Evolutionary conservation across 495 filamentous ascomycete species (phyloP).

Genomic region (Cryomyces minteri): DNA sequence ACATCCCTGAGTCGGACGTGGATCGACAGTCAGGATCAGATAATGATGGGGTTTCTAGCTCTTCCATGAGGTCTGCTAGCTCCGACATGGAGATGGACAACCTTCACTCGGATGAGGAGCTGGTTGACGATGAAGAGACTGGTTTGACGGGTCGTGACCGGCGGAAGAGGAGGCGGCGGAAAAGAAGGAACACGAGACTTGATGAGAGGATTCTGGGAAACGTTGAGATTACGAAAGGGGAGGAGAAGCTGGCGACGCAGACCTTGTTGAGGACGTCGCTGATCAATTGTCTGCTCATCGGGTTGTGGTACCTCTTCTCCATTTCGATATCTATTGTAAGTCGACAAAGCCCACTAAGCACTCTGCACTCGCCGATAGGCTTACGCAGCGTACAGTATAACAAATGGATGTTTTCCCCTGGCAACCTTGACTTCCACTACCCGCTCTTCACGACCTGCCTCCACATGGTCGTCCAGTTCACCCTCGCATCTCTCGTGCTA

Average conservation of each 20-base stretch:
- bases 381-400: constrained; percentile 50
- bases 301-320: constrained; percentile 76
- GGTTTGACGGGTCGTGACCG: constrained; percentile 59
- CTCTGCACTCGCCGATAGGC: not conserved
- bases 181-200: constrained; percentile 45
- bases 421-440: constrained; percentile 72
- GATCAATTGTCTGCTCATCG: constrained; percentile 60
- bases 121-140: constrained; percentile 81
- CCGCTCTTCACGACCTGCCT: constrained; percentile 89
- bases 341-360: constrained; percentile 1
- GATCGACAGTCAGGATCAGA: too few species aligned
- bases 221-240: constrained; percentile 33
- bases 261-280: constrained; percentile 46
- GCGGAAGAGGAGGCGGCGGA: constrained; percentile 43
- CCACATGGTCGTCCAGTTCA: constrained; percentile 95
- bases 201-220: constrained; percentile 51
- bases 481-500: constrained; percentile 59
- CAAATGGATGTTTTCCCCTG: constrained; percentile 95
- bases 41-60: too few species aligned
- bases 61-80: constrained; percentile 3
- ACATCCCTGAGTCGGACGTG: too few species aligned
- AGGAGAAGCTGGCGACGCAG: constrained; percentile 50
- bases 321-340: constrained; percentile 86
- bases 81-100: constrained; percentile 40
- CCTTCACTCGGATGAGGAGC: constrained; percentile 44